Percentiles rank a stretch among this genome's conserved stretches.
Evolutionary conservation across 1,284 basidiomycete genomes (phyloP).

Genomic region (Leccinum fallax): DNA sequence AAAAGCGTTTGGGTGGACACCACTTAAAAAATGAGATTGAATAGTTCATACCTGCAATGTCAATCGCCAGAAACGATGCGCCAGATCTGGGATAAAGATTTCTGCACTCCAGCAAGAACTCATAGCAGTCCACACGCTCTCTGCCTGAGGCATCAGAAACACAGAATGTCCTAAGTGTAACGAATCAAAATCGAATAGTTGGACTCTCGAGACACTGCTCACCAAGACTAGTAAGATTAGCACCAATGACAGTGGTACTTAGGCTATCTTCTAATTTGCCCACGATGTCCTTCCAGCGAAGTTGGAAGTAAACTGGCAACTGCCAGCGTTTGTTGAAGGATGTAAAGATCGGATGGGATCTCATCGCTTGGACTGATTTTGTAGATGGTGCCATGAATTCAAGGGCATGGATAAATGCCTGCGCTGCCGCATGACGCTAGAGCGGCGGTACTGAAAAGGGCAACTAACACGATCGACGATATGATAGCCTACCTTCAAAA

Average conservation of each 20-base stretch:
- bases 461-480: neutral
- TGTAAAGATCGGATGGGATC: constrained; percentile 67
- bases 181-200: constrained; percentile 22
- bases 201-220: constrained; percentile 3
- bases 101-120: constrained; percentile 83
- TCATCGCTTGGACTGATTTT: constrained; percentile 69
- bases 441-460: constrained; percentile 6
- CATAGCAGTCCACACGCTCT: constrained; percentile 73
- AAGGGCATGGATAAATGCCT: constrained; percentile 83
- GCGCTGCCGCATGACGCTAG: constrained; percentile 83
- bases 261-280: constrained; percentile 72
- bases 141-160: constrained; percentile 66
- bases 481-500: constrained; percentile 68
- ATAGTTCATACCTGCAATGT: constrained; percentile 70
- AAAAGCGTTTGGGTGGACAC: constrained; percentile 9
- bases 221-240: constrained; percentile 30
- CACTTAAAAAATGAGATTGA: neutral
- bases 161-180: constrained; percentile 29
- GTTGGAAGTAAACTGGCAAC: constrained; percentile 94
- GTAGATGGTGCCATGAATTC: constrained; percentile 82
- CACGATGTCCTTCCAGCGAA: constrained; percentile 96
- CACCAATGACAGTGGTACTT: constrained; percentile 45
- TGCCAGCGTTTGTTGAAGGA: constrained; percentile 91
- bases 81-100: constrained; percentile 80
- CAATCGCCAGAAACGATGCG: constrained; percentile 85